Percentiles rank a stretch among this genome's conserved stretches.
Evolutionary conservation across 2,329 filamentous ascomycete genomes (phyloP).

Genomic region (Colletotrichum sidae): DNA sequence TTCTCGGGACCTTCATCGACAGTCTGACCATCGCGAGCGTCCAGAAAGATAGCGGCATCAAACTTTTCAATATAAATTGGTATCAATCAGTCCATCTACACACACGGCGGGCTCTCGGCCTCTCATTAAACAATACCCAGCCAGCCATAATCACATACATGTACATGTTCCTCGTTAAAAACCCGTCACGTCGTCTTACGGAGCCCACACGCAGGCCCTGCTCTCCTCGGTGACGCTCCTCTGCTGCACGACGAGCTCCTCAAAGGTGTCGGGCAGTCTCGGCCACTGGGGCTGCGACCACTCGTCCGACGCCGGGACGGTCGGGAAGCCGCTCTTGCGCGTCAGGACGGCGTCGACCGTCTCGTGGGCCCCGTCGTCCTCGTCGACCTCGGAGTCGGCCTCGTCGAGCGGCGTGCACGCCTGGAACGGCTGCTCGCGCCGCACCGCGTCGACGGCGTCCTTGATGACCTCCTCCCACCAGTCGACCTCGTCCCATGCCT

Average conservation of each 20-base stretch:
- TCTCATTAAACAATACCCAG: not conserved
- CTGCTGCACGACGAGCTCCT: constrained; percentile 35
- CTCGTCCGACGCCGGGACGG: constrained; percentile 31
- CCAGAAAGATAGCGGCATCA: too few species aligned
- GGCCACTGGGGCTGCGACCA: constrained; percentile 36
- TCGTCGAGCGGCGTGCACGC: constrained; percentile 32
- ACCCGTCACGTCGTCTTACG: not conserved
- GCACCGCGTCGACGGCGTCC: constrained; percentile 35
- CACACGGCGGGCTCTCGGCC: too few species aligned
- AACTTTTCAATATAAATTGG: too few species aligned
- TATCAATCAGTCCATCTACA: too few species aligned
- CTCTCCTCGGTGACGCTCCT: constrained; percentile 24
- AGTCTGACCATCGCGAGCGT: too few species aligned
- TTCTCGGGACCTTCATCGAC: too few species aligned
- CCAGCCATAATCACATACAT: not conserved
- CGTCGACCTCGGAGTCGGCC: constrained; percentile 34
- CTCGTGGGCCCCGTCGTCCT: constrained; percentile 30
- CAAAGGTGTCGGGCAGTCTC: constrained; percentile 33
- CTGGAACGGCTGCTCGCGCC: constrained; percentile 30
- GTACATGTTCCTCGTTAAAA: constrained; percentile 9
- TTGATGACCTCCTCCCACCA: constrained; percentile 36
- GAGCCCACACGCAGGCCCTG: constrained; percentile 3
- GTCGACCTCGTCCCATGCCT: constrained; percentile 30
- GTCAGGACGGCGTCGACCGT: constrained; percentile 34
- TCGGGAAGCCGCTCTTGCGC: constrained; percentile 22